These are phyloP conservation scores for Aegilops umbellulata DNA, from an alignment of 176 grass and related monocot species.

Conservation along the genomic window DNA sequence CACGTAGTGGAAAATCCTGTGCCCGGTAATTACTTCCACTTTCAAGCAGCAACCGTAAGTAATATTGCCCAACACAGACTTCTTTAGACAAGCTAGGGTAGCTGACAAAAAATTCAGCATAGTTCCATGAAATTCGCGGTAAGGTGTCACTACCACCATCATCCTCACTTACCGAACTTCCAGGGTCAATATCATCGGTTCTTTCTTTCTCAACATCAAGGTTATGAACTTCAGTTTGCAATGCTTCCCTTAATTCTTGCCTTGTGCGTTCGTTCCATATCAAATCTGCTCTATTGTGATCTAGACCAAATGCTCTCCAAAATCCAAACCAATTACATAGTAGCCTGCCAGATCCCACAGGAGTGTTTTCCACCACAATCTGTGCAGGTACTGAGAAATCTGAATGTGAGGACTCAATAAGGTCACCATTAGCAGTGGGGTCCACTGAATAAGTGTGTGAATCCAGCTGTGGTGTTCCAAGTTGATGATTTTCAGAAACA, in stretches of 20 bases:
- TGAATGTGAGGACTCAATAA: constrained; percentile 58
- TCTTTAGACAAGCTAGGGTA: constrained; percentile 97
- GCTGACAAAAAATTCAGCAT: constrained; percentile 88
- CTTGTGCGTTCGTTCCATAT: constrained; percentile 99
- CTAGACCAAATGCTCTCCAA: constrained; percentile 86
- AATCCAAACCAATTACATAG: constrained; percentile 98
- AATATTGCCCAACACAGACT: constrained; percentile 98
- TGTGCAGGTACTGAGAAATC: constrained; percentile 91
- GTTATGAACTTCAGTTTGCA: constrained; percentile 98
- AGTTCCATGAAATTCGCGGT: constrained; percentile 98
- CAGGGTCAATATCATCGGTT: constrained; percentile 86
- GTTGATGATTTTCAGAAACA: constrained; percentile 46
- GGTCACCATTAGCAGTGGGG: constrained; percentile 49
- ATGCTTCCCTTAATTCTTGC: constrained; percentile 87
- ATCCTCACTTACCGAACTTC: constrained; percentile 61
- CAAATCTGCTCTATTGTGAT: constrained; percentile 97
- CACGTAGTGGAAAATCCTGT: constrained; percentile 88
- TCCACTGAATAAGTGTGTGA: constrained; percentile 53
- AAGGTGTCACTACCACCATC: constrained; percentile 53
- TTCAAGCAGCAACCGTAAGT: constrained; percentile 85
- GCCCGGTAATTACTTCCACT: constrained; percentile 79
- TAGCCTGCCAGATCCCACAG: constrained; percentile 94
- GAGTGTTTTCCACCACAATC: constrained; percentile 95
- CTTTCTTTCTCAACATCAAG: constrained; percentile 98
- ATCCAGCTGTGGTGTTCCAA: constrained; percentile 35